Evolutionary conservation across 78 protist species (phyloP).

Genomic region (Dictyostelium brefeldianum): DNA sequence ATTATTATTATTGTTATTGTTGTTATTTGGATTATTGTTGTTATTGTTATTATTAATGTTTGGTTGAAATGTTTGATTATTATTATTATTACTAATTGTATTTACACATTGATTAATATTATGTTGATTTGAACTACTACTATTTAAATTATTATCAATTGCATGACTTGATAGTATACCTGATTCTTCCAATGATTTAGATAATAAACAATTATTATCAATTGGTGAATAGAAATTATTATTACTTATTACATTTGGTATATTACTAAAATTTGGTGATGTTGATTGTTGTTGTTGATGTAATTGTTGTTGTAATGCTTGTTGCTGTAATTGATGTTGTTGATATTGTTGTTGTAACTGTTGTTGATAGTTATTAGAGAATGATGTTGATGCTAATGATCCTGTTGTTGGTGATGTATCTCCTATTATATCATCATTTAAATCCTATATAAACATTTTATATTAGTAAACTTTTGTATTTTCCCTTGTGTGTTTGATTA

Average conservation of each 20-base stretch:
- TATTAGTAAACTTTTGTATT: not conserved
- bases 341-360: not conserved
- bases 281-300: not conserved
- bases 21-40: not conserved
- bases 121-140: not conserved
- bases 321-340: not conserved
- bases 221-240: not conserved
- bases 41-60: not conserved
- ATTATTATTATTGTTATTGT: not conserved
- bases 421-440: not conserved
- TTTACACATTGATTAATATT: not conserved
- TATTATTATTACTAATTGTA: not conserved
- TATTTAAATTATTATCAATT: not conserved
- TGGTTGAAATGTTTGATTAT: not conserved
- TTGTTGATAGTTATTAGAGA: too few relatives aligned
- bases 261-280: not conserved
- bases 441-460: not conserved
- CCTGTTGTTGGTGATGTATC: conserved; percentile 1
- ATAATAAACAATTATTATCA: not conserved
- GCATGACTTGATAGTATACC: not conserved
- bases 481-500: not conserved
- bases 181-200: not conserved
- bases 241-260: not conserved
- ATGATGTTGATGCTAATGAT: not conserved
- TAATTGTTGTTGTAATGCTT: not conserved